Evolutionary conservation across 129 eudicot species (phyloP), one percentile per base, ranked within the genome.

Genomic region (Arctium lappa): DNA sequence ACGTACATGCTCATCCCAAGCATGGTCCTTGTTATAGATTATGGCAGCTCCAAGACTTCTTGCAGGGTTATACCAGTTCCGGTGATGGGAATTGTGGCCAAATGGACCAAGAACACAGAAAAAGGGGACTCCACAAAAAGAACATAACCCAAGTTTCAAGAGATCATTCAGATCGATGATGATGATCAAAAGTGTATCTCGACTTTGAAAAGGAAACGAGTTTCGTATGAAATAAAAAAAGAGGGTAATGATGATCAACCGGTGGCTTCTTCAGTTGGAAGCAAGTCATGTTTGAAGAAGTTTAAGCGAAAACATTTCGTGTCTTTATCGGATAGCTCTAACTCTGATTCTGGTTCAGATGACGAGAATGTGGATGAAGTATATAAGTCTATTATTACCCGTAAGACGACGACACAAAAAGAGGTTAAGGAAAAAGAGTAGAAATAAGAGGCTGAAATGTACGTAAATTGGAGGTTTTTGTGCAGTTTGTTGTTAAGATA

Each of bases 161-260:
- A 80, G 39, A 36, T 88, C 56, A 86, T 87, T 70, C 69, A 83
- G 8, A 72, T 89, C 1, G 66, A 84, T 36, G 92, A 81, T 8
- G 84, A 80, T 50, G 78, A 76, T 33, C 56, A 38, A 8, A 29
- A 18, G 18, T 37, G 27, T 63, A 36, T 53, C 8, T 37, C 46
- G 22, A 74, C 27, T 7, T 34, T 75, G 8, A 40, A 80, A 71
- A 39, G 83, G 18, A 80, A 70, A 48, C 40, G 22, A 22, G 29
- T 40, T 42, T 44, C 87, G 22, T 5, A n/a, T 9, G 53, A 86
- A 73, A 29, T 68, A 38, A 68, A 11, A 31, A 12, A 37, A 36
- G 60, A 34, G 40, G 2, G 77, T 18, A 12, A 15, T 29, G 29
- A 33, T 79, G 70, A 27, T 79, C 86, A 38, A 38, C 5, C 6